Evolutionary conservation across 176 grass and related monocot genomes (phyloP), one percentile per base, ranked within the genome.

Genomic region (Oryza meyeriana): DNA sequence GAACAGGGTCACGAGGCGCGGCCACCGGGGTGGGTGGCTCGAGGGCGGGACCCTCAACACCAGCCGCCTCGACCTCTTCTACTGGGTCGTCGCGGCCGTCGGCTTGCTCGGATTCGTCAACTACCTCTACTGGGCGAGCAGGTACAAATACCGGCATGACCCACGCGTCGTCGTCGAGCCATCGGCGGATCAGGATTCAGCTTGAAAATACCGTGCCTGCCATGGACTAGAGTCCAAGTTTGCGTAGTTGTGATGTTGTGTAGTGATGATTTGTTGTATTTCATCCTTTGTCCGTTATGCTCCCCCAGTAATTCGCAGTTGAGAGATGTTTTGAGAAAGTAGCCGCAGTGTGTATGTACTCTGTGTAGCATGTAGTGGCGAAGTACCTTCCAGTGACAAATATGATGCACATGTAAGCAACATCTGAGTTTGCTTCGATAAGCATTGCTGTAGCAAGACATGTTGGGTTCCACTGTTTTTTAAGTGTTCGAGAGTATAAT

Each of bases 11-110:
- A 80, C 64, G 0, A 86, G 90, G 58, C 67, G 45, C 42, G 83
- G 50, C 24, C 42, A 40, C 26, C 29, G 38, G 4, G 72, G 78
- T 24, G 90, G 90, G 33, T 96, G 93, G 93, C 78, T 96, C n/a
- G 88, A 88, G 68, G 93, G 93, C 4, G 76, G 69, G 18, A 86
- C 45, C 39, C 79, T 96, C 77, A 81, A 96, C 66, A 78, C 16
- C 47, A 90, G 90, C 40, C 88, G 69, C 44, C 90, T 96, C 35
- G 93, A 96, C 72, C 69, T 79, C 12, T 96, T 96, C 75, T 96
- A 96, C 69, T 87, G 90, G 83, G 65, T 96, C 24, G 71, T 92
- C 9, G 61, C 75, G 2, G 75, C 78, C 16, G 70, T 96, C 10
- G 82, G 87, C 20, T 17, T 89, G 41, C 45, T 89, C 10, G 80